Base-by-base conservation (phyloP, 345 rosid species). In the Gossypium mustelinum region DNA sequence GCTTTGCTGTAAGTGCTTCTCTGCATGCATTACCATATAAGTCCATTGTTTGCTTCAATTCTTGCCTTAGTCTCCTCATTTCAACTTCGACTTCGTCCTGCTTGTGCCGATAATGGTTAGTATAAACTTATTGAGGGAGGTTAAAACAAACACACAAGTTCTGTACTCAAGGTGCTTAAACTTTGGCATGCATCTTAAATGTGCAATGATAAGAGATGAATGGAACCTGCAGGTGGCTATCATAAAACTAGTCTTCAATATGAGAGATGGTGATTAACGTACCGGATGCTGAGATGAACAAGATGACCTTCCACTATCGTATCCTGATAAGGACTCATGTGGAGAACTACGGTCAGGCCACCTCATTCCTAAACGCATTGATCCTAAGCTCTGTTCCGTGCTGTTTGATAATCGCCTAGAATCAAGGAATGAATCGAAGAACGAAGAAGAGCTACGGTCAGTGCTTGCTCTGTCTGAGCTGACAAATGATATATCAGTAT, bases 11-110 rank as follows among this genome's bases (percentile, higher is more conserved):
- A 34, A 93, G 82, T 58, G 97, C 97, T 89, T 91, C 97, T 81
- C 81, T 89, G 81, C 99, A 95, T 29, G 98, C 99, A 56, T 85
- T 82, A 63, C 87, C 86, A 77, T 93, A 95, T 84, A 93, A 75
- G 27, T 89, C 94, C 85, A 91, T 88, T 29, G 98, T 93, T 82
- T 91, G 93, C 82, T 91, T 93, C 80, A 95, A 81, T 86, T 95
- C 98, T 69, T 79, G 78, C 82, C 80, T 91, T 75, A 95, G 73
- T 81, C 93, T 87, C 83, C 88, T 84, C 95, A 95, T 90, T 81
- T 95, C 99, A 54, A 85, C 77, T 84, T 93, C 98, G 65, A 90
- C 85, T 10, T 90, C 96, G 17, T 91, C 98, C 94, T 94, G 76
- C 39, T 45, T 5, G 7, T 34, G 41, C 41, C 7, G 41, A 7